Evolutionary conservation across 176 grass and related monocot species (phyloP).

Genomic region (Alloteropsis semialata): DNA sequence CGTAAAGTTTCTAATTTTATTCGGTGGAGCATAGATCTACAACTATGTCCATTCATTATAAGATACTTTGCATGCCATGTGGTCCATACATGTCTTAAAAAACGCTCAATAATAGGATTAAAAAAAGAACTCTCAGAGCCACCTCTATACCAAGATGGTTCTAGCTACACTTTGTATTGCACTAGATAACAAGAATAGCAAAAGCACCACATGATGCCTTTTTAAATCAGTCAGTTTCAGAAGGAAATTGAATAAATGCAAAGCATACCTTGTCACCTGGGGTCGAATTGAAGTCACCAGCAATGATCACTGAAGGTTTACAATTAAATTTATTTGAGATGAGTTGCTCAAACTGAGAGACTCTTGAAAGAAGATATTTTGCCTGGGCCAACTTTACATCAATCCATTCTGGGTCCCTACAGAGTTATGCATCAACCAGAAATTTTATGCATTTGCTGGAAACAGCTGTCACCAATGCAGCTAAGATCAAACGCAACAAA

Average conservation of each 20-base stretch:
- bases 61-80: background rate
- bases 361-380: conserved; percentile 83
- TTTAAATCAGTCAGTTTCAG: background rate
- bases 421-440: conserved; percentile 29
- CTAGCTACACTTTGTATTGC: background rate
- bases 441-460: background rate
- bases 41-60: background rate
- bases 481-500: conserved; percentile 27
- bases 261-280: conserved; percentile 73
- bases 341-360: conserved; percentile 70
- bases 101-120: background rate
- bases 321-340: conserved; percentile 67
- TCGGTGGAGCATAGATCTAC: conserved; percentile 24
- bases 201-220: background rate
- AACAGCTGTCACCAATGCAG: conserved; percentile 2
- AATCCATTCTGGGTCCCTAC: conserved; percentile 83
- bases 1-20: background rate
- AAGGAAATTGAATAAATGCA: conserved; percentile 1
- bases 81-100: background rate
- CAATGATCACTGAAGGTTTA: conserved; percentile 72
- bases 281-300: conserved; percentile 94
- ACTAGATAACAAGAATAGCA: background rate
- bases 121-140: background rate
- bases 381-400: conserved; percentile 94
- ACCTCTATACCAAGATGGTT: background rate